Base-by-base conservation (phyloP, 345 rosid species). In the Moricandia arvensis region DNA sequence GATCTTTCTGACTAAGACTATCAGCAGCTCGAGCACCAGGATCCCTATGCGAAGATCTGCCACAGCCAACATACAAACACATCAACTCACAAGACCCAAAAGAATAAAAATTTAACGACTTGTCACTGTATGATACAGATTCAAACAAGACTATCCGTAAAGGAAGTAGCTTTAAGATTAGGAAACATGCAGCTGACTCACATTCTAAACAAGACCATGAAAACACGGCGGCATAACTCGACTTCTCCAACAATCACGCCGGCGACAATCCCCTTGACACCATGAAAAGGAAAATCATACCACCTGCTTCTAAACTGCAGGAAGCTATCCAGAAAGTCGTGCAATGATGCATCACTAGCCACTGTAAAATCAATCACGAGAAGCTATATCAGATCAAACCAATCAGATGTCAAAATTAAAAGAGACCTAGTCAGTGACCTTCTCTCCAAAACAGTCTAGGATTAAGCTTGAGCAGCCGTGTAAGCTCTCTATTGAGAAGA, bases 201-300 rank as follows among this genome's bases (percentile, higher is more conserved):
- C 99, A 95, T 84, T 83, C 99, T 91, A 80, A 83, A 91, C 79
- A 95, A 80, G 63, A 90, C 69, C 99, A 90, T 89, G 77, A 92
- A 92, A 66, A 90, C 85, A 33, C 97, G 97, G 65, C 90, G 91
- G 75, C 90, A 80, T 59, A 95, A 71, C 38, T 90, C 97, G 38
- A 80, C 57, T 74, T 95, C 99, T 54, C 96, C 99, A 4, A 92
- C 91, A 78, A 95, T 81, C 3, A 95, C 86, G 31, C 97, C 97
- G 3, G 99, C 97, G 59, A 90, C 88, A 4, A 87, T 86, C 47
- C 92, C 93, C 78, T 90, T 95, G 74, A 83, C 90, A 71, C 97
- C 91, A 68, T 86, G 99, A 76, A 88, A 84, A 30, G 96, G 96
- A 54, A 92, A 92, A 85, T 95, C 99, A 71, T 89, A 95, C 99